Evolutionary conservation across 2,329 filamentous ascomycete genomes (phyloP), one percentile per base, ranked within the genome.

Genomic region (Fusarium keratoplasticum): DNA sequence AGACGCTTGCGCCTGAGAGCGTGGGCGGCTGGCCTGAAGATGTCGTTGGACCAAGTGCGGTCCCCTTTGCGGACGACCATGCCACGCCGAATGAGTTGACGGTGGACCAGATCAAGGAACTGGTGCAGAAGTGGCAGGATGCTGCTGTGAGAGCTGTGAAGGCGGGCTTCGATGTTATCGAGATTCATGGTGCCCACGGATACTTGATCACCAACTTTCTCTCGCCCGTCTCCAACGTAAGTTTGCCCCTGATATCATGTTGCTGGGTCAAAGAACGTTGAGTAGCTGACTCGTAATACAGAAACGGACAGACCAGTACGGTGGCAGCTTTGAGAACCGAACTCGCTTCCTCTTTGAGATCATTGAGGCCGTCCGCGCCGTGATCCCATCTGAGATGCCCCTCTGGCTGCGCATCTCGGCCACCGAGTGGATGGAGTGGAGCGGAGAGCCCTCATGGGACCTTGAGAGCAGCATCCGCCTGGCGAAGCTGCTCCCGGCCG

Each of bases 151-250:
- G 91, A 40, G 88, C 94, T 1, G 82, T 95, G 6, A 85, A 89
- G 71, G 92, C 91, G 2, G 95, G 94, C 0, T 89, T 94, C 58
- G 94, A 97, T 79, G 89, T 91, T 9, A 91, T 97, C 67, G 94
- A 97, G 81, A 86, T 90, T 22, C 88, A 91, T 73, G 87, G 80
- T 14, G 90, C 90, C 2, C 91, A 93, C 75, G 91, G 92, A 5
- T 94, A 94, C 77, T 84, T 95, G 2, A 80, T 93, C 10, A 87
- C 88, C 66, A 87, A 92, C 74, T 95, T 94, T 80, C 83, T 93
- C 16, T 91, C 87, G 6, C 87, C 88, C 5, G 82, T 88, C 11
- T 86, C 84, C 60, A 93, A 93, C 79, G 83, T 85, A 74, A 77
- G 84, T 79, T 6, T 7, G 18, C 27, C 36, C 33, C 8, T 8